Evolutionary conservation across 1,284 basidiomycete genomes (phyloP).

Genomic region (Thecaphora thlaspeos): DNA sequence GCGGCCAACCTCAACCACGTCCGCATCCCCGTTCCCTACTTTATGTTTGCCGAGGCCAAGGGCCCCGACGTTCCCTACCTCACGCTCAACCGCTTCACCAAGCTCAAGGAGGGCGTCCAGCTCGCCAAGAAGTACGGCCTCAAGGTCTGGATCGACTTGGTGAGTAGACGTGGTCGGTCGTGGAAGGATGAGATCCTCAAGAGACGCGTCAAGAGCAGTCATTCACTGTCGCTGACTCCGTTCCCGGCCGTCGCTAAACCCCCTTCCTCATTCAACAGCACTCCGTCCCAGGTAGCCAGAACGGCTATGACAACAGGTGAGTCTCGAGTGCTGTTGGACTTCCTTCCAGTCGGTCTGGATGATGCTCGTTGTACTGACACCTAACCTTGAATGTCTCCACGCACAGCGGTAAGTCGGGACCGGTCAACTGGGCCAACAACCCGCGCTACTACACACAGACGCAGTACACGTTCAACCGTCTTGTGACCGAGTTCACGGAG

Average conservation of each 20-base stretch:
- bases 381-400: too few relatives aligned
- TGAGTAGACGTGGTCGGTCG: too few relatives aligned
- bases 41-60: conserved; percentile 78
- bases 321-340: too few relatives aligned
- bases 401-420: conserved; percentile 70
- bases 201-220: too few relatives aligned
- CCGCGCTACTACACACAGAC: conserved; percentile 71
- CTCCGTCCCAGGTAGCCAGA: conserved; percentile 60
- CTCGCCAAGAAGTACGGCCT: conserved; percentile 77
- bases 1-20: conserved; percentile 65
- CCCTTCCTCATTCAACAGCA: too few relatives aligned
- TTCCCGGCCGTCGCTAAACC: too few relatives aligned
- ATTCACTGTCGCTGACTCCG: too few relatives aligned
- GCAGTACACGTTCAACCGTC: conserved; percentile 67
- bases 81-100: conserved; percentile 70
- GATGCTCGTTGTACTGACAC: too few relatives aligned
- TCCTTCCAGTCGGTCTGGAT: too few relatives aligned
- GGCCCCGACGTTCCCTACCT: conserved; percentile 80
- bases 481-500: conserved; percentile 50
- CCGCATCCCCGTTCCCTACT: conserved; percentile 80
- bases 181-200: conserved; percentile 16
- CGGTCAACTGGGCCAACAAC: conserved; percentile 73
- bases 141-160: conserved; percentile 78
- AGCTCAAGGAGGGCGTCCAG: conserved; percentile 66
- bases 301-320: conserved; percentile 62